phyloP scores from a whole-genome alignment of 83 land plant species.

The Picea engelmannii region DNA sequence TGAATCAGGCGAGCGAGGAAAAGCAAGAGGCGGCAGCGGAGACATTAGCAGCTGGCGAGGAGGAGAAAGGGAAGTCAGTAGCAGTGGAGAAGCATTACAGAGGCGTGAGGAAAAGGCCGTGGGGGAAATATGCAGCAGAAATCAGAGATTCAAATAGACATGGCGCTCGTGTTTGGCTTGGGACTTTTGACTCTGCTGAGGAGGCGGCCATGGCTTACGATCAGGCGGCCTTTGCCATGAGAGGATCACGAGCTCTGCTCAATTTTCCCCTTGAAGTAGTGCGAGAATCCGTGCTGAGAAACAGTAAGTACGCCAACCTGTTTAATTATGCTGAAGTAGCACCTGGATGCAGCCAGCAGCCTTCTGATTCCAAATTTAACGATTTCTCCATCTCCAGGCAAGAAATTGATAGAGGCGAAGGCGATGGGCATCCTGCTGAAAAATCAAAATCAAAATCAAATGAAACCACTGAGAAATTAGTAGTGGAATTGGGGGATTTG shows the following conservation, averaged over 20 bases:
- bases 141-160: not conserved
- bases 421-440: no score
- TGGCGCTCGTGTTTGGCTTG: not conserved
- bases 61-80: not conserved
- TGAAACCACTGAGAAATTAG: no score
- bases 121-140: conserved; percentile 5
- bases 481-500: not conserved
- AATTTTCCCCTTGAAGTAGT: not conserved
- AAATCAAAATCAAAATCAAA: no score
- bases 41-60: no score
- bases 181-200: not conserved
- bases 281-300: not conserved
- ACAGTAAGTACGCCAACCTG: no score
- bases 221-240: not conserved
- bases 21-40: not conserved
- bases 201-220: not conserved
- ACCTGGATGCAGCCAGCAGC: no score
- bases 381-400: no score
- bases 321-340: no score
- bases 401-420: no score
- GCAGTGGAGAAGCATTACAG: not conserved
- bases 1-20: not conserved
- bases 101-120: conserved; percentile 6
- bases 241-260: not conserved
- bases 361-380: no score